These are phyloP conservation scores for Huntiella moniliformis DNA, from an alignment of 2,329 filamentous ascomycete species.

Conservation along the genomic window DNA sequence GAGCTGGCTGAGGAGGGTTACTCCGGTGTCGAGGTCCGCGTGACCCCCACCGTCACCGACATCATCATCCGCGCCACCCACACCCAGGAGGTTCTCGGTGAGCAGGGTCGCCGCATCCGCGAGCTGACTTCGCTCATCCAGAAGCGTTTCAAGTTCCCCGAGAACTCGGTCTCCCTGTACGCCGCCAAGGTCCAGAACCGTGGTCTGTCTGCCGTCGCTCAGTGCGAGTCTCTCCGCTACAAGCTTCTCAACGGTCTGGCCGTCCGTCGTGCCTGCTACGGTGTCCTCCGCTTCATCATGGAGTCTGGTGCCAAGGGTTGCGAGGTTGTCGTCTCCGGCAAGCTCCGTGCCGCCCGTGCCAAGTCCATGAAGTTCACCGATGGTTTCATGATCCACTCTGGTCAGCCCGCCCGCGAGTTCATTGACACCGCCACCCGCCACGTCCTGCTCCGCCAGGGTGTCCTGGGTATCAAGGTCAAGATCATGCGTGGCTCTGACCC, in stretches of 20 bases:
- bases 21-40: constrained; percentile 98
- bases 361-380: constrained; percentile 99
- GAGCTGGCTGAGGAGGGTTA: constrained; percentile 99
- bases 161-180: constrained; percentile 99
- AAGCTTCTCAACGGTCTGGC: constrained; percentile 99
- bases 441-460: constrained; percentile 99
- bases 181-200: constrained; percentile 99
- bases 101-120: constrained; percentile 99
- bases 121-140: constrained; percentile 99
- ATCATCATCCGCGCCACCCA: constrained; percentile 99
- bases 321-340: constrained; percentile 97
- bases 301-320: constrained; percentile 99
- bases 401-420: constrained; percentile 98
- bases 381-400: constrained; percentile 99
- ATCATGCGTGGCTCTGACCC: constrained; percentile 99
- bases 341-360: constrained; percentile 95
- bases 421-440: constrained; percentile 97
- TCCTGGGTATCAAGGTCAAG: constrained; percentile 99
- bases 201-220: constrained; percentile 96
- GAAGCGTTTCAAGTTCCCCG: constrained; percentile 99
- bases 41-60: constrained; percentile 98
- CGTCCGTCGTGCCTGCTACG: constrained; percentile 97
- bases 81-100: constrained; percentile 98
- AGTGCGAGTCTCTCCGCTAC: constrained; percentile 99
- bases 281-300: constrained; percentile 99